Evolutionary conservation across 2,329 filamentous ascomycete species (phyloP), one percentile per base, ranked within the genome.

Genomic region (Orbilia blumenaviensis): DNA sequence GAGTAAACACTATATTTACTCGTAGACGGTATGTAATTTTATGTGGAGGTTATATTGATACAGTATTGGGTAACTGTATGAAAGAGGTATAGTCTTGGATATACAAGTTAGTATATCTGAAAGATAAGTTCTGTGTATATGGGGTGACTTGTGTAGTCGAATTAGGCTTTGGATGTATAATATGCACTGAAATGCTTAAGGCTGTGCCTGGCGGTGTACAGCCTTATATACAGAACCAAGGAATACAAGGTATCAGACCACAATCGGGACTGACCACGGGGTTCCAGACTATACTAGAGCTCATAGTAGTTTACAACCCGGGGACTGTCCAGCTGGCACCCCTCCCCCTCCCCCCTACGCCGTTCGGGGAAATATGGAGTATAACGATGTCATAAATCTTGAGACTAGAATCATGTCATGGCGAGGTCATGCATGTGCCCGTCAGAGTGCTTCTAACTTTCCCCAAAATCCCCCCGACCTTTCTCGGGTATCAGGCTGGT

Each of bases 161-260:
- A 76, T 64, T 76, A 76, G 72, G 72, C 72, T 76, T 76, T 66
- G 50, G 48, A 18, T 42, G 60, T 66, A 76, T 46, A 58, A 56
- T 69, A 69, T 76, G 72, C 72, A 76, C 16, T 58, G 58, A 60
- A 48, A 61, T 52, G 48, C 29, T 50, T 69, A 64, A 44, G 62
- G 41, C 52, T 50, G 58, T 36, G 58, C 27, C 50, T 52, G 72
- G 72, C 69, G 48, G 42, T 63, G 23, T 29, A 60, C 58, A 69
- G 69, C 62, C 72, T 76, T 76, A 76, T 76, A 76, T 76, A 76
- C 64, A 64, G 52, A 66, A 72, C 60, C 67, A 64, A 38, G 50
- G 52, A 48, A 54, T 63, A 61, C 29, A 76, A 66, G 21, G 36
- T 52, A 44, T 76, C 72, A 76, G 72, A 64, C 72, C 72, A 76